phyloP scores from a whole-genome alignment of 257 asterid genomes.

The Echium plantagineum region DNA sequence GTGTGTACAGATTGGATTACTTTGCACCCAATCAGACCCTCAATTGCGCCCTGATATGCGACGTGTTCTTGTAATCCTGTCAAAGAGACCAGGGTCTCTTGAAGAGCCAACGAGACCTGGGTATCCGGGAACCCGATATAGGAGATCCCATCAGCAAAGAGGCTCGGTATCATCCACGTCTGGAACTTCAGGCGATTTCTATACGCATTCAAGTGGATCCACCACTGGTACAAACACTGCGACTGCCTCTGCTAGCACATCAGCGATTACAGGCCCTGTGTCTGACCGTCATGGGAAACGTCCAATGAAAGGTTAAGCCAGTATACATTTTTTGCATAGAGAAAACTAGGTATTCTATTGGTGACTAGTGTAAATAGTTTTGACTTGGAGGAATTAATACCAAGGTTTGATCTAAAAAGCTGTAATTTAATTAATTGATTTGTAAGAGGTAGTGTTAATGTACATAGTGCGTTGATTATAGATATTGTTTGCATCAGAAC shows the following conservation, averaged over 20 bases:
- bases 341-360: neutral
- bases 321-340: neutral
- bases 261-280: conserved; percentile 16
- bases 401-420: neutral
- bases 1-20: conserved; percentile 52
- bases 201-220: conserved; percentile 34
- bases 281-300: conserved; percentile 45
- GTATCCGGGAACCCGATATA: conserved; percentile 42
- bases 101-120: conserved; percentile 84
- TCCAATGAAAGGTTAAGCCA: conserved; percentile 28
- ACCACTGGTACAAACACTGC: conserved; percentile 17
- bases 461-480: no score
- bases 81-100: conserved; percentile 54
- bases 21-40: conserved; percentile 78
- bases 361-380: neutral
- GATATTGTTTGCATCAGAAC: no score
- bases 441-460: no score
- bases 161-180: conserved; percentile 22
- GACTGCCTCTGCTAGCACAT: conserved; percentile 18
- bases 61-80: conserved; percentile 55
- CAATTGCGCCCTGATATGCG: conserved; percentile 67
- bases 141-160: conserved; percentile 22
- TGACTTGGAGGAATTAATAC: neutral
- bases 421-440: neutral
- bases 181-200: conserved; percentile 38